phyloP scores from a whole-genome alignment of 257 asterid species.

The Cordia subcordata region DNA sequence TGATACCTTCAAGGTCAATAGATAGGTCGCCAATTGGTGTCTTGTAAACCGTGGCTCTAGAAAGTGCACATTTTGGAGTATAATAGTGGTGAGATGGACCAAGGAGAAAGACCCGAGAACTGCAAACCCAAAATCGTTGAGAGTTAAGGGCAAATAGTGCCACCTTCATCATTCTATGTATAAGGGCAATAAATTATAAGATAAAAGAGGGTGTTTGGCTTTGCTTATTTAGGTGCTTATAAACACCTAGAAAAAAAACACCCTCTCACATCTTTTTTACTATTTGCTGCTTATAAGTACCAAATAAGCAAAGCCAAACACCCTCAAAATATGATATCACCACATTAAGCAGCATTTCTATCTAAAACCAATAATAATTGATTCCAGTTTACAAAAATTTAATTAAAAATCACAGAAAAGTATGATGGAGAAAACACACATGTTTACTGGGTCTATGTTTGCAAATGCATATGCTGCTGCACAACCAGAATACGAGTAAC shows the following conservation, averaged over 20 bases:
- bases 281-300: no score
- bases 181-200: not conserved
- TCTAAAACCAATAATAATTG: not conserved
- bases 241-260: no score
- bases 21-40: conserved; percentile 92
- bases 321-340: not conserved
- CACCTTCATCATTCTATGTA: not conserved
- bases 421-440: conserved; percentile 32
- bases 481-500: conserved; percentile 95
- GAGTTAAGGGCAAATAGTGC: conserved; percentile 1
- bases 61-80: conserved; percentile 88
- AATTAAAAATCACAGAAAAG: conserved; percentile 2
- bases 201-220: no score
- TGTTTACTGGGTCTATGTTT: conserved; percentile 75
- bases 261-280: no score
- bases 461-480: conserved; percentile 99
- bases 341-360: not conserved
- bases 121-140: conserved; percentile 28
- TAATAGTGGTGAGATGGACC: conserved; percentile 98
- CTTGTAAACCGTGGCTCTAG: conserved; percentile 76
- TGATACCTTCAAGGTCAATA: conserved; percentile 83
- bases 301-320: no score
- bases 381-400: not conserved
- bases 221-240: no score
- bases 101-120: conserved; percentile 89